phyloP scores from a whole-genome alignment of 2,329 filamentous ascomycete species.

The Calonectria honghensis region DNA sequence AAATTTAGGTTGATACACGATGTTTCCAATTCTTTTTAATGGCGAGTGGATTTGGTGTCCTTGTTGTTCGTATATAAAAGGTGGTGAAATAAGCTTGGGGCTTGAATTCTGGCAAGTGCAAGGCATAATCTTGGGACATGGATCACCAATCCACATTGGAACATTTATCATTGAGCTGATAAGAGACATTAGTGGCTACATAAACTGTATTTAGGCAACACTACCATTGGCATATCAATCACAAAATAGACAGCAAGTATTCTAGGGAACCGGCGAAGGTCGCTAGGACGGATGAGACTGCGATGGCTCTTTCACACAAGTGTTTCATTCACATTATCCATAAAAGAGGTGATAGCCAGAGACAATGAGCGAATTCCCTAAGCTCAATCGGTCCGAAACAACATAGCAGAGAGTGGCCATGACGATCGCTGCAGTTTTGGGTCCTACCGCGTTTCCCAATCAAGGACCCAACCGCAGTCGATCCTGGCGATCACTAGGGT shows the following conservation, averaged over 20 bases:
- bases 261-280: neutral
- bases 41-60: no score
- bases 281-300: rapidly evolving
- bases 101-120: neutral
- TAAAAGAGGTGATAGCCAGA: neutral
- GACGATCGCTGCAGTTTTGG: neutral
- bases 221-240: neutral
- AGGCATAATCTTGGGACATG: neutral
- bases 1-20: no score
- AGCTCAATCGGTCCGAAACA: neutral
- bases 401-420: neutral
- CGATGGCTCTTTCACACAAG: neutral
- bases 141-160: neutral
- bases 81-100: no score
- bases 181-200: neutral
- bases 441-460: neutral
- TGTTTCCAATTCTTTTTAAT: no score
- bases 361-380: neutral
- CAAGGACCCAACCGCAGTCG: neutral
- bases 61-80: no score
- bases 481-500: neutral
- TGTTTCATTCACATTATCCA: neutral
- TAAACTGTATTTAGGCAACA: neutral
- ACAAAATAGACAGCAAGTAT: neutral
- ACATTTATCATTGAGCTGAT: neutral